Conservation (phyloP, 2,329 filamentous ascomycete genomes). For the Colletotrichum sp. region DNA sequence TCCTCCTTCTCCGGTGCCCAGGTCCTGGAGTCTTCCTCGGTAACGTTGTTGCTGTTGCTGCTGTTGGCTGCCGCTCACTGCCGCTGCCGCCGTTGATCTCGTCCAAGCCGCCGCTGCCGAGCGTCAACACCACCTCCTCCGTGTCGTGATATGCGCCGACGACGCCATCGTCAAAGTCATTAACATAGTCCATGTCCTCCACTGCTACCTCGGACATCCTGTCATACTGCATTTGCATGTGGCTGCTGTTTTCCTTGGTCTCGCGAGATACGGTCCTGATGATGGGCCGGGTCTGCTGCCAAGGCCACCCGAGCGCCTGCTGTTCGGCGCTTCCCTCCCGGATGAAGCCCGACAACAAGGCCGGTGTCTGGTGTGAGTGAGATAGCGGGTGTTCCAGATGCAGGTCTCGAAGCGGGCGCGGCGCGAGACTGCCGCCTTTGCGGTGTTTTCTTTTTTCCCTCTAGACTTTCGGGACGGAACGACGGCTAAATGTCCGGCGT, state of each 20-base stretch:
- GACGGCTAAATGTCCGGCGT: neutral
- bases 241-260: neutral
- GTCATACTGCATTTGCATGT: neutral
- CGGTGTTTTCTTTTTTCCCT: neutral
- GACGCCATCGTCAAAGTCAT: neutral
- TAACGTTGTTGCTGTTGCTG: neutral
- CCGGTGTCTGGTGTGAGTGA: neutral
- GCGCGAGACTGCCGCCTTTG: neutral
- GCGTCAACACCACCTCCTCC: neutral
- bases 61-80: neutral
- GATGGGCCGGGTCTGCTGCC: neutral
- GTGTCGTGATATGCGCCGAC: neutral
- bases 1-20: conserved; percentile 19
- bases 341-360: conserved; percentile 2
- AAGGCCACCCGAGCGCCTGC: neutral
- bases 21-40: neutral
- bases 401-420: neutral
- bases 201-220: neutral
- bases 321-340: neutral
- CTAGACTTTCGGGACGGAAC: neutral
- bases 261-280: neutral
- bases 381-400: neutral
- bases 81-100: neutral
- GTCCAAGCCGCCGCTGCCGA: neutral
- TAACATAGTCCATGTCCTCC: neutral